Base-by-base conservation (phyloP, 2,329 filamentous ascomycete genomes). In the Ceratocystis lukuohia region DNA sequence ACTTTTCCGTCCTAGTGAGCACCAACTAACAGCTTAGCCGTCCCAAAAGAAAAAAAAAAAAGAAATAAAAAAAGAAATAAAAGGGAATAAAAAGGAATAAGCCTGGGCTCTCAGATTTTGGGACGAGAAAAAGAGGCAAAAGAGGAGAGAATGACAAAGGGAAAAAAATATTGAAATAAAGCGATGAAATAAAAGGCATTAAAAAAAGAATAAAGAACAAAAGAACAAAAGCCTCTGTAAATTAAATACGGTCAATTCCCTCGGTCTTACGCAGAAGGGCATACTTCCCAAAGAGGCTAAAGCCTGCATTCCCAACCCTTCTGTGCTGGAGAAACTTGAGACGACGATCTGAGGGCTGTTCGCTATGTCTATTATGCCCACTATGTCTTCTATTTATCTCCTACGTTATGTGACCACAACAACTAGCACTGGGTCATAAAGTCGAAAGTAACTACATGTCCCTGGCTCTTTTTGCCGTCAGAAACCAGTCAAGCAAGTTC, bases 341-440 rank as follows among this genome's bases (percentile, higher is more conserved):
- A 53, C 48, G 48, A 53, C 48, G 48, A 53, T 53, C 48, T 53
- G 22, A 53, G 48, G 48, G 48, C 48, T 22, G 22, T 53, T 53
- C 20, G 1, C 7, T 25, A 12, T 41, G 10, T 50, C 48, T 53
- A 50, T 50, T 25, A 37, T 50, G 20, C n/a, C 12, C 48, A 25
- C 48, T 10, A 2, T 50, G 8, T 28, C 20, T 53, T 28, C 33
- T 41, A 15, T 12, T 41, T 41, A 15, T 41, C 37, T 15, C 37
- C 37, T 41, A 0, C 10, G 8, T 12, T 41, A 41, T 41, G 37
- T 41, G 37, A 41, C 37, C 10, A 41, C 3, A 12, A 41, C 37
- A 41, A 10, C 37, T 41, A 41, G 37, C 37, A 41, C 37, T 41
- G 37, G 37, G 37, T 41, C 37, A 41, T 41, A 12, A 4, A 41